Evolutionary conservation across 352 stramenopile genomes (phyloP), one percentile per base, ranked within the genome.

Genomic region (Pythium pyrilobum): DNA sequence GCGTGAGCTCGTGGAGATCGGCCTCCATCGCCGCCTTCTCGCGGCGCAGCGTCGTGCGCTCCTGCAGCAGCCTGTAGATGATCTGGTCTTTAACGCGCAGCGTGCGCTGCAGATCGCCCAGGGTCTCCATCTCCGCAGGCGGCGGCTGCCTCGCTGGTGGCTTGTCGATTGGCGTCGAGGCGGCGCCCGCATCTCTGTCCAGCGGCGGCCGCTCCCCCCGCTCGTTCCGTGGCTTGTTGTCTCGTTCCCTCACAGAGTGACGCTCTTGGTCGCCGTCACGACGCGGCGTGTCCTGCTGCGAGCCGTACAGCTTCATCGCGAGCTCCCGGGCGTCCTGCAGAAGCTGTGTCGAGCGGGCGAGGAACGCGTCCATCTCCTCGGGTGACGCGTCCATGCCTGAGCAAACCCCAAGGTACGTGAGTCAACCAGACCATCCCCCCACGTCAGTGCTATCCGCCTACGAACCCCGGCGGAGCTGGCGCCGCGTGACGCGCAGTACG

Each of bases 11-110:
- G 13, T 84, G 71, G 4, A 91, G 56, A 42, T 83, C 74, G 3
- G 64, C 33, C 54, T 91, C 78, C 20, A 78, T 52, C 8, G 67
- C 54, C 10, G 70, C 57, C 11, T 71, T 72, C 40, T 91, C 66
- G 27, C 69, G 73, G 20, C 80, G 69, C 62, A 89, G 61, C 8
- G 64, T 46, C 5, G 72, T 70, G 5, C 80, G 74, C 40, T 93
- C 78, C 42, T 87, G 81, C 10, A 92, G 55, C 16, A 93, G 50
- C 43, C 88, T 68, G 56, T 84, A 92, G 33, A 92, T 90, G 71
- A 91, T 87, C 64, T 93, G 71, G 53, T 93, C 83, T 50, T 92
- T 93, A 24, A 92, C 68, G 8, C 66, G 66, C 21, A 93, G 48
- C 11, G 81, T 56, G 31, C 60, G 66, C 21, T 77, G 62, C 0